phyloP scores from a whole-genome alignment of 306 rosid genomes.

The Comarum palustre region DNA sequence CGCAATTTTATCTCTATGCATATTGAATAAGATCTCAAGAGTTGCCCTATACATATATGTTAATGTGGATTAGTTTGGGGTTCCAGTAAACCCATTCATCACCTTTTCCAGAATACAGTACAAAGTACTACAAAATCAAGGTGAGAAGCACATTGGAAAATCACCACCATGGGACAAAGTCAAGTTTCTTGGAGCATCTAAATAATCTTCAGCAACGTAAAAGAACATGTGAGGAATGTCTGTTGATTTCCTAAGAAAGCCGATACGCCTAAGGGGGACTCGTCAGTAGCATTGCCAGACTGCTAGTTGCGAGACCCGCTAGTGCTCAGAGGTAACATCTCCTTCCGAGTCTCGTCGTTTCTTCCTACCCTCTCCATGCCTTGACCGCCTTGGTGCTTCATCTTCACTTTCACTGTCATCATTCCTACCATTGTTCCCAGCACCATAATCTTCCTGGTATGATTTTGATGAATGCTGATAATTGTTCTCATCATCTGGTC shows the following conservation, averaged over 20 bases:
- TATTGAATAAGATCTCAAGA: background rate
- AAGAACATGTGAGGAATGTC: conserved; percentile 5
- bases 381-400: conserved; percentile 94
- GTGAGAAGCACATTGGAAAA: background rate
- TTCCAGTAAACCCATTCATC: background rate
- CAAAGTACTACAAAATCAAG: conserved; percentile 10
- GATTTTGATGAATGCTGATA: conserved; percentile 58
- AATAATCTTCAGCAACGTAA: conserved; percentile 18
- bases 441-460: conserved; percentile 54
- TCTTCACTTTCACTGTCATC: conserved; percentile 95
- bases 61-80: background rate
- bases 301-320: conserved; percentile 22
- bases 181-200: background rate
- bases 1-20: background rate
- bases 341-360: conserved; percentile 66
- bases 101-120: conserved; percentile 13
- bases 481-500: conserved; percentile 63
- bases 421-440: conserved; percentile 46
- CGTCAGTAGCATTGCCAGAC: conserved; percentile 28
- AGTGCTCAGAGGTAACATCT: conserved; percentile 52
- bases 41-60: background rate
- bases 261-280: conserved; percentile 21
- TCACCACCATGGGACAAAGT: background rate
- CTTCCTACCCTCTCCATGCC: conserved; percentile 96
- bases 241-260: conserved; percentile 18